A percentile compares a stretch with the other conserved stretches of the same genome.
These are phyloP conservation scores for Sanghuangporus sanghuang DNA, from an alignment of 1,284 basidiomycete species.

Conservation along the genomic window DNA sequence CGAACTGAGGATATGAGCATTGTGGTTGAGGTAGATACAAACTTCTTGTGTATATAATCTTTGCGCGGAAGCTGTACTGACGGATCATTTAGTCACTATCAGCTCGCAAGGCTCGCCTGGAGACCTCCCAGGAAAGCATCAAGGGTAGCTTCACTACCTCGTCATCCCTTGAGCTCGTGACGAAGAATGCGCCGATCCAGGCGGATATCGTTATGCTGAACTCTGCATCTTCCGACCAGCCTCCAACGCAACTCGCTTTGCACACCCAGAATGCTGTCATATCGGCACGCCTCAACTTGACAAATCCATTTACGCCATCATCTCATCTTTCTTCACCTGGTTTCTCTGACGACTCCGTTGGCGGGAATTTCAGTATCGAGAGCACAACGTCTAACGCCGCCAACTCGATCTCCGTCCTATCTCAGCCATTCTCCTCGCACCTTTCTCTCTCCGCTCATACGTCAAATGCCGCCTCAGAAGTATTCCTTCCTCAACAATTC, in stretches of 20 bases:
- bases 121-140: constrained; percentile 16
- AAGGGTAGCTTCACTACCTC: constrained; percentile 17
- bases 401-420: neutral
- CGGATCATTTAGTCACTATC: constrained; percentile 5
- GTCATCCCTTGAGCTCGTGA: constrained; percentile 10
- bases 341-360: neutral
- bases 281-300: neutral
- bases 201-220: constrained; percentile 14
- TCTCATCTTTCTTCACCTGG: neutral
- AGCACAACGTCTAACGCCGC: constrained; percentile 13
- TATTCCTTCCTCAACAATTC: constrained; percentile 17
- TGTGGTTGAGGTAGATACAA: constrained; percentile 24
- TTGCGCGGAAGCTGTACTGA: neutral
- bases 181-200: constrained; percentile 17
- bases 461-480: constrained; percentile 8
- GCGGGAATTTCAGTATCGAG: constrained; percentile 6
- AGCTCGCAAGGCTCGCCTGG: constrained; percentile 2
- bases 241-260: neutral
- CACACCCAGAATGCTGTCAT: constrained; percentile 15
- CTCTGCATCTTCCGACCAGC: neutral
- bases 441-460: constrained; percentile 4
- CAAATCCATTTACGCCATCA: neutral
- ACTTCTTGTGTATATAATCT: neutral
- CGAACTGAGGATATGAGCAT: constrained; percentile 30
- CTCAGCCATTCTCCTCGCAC: constrained; percentile 6